Base-by-base conservation (phyloP, 1,139 yeast species). In the Nadsonia starkeyi-henricii region DNA sequence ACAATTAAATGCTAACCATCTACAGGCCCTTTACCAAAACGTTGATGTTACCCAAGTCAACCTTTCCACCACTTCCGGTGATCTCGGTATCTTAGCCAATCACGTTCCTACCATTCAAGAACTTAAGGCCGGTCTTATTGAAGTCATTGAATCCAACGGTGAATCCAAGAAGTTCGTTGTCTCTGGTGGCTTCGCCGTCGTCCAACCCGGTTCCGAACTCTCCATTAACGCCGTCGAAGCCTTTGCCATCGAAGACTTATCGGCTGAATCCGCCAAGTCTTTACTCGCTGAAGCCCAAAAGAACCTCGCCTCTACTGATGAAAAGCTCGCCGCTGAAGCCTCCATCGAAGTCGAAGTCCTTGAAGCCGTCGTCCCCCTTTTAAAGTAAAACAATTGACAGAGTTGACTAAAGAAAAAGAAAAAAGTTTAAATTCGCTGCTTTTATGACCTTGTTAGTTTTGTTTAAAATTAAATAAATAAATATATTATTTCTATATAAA, bases 41-140 rank as follows among this genome's bases (percentile, higher is more conserved):
- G 13, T 37, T 43, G 49, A 44, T 46, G 49, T 44, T 68, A 71
- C 84, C 59, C 99, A 91, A 75, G 98, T 93, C 59, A 91, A 91
- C 74, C 76, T 91, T 61, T 98, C 99, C 63, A 91, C 96, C 55
- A 77, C 85, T 63, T 82, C 94, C 58, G 99, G 99, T 67, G 94
- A 85, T 66, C 79, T 91, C 70, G 99, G 99, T 85, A 79, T 91
- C 58, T 75, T 91, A 66, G 96, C 98, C 62, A 83, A 86, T 74
- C 99, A 91, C 78, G 95, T 91, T 65, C 98, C 99, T 63, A 81
- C 85, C 64, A 89, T 91, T 57, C 97, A 93, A 73, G 96, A 93
- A 76, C 80, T 91, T 67, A 80, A 83, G 66, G 96, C 98, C 61
- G 99, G 99, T 69, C 77, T 93, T 55, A 84, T 91, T 61, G 96